phyloP scores from a whole-genome alignment of 306 rosid species.

The Luffa acutangula region DNA sequence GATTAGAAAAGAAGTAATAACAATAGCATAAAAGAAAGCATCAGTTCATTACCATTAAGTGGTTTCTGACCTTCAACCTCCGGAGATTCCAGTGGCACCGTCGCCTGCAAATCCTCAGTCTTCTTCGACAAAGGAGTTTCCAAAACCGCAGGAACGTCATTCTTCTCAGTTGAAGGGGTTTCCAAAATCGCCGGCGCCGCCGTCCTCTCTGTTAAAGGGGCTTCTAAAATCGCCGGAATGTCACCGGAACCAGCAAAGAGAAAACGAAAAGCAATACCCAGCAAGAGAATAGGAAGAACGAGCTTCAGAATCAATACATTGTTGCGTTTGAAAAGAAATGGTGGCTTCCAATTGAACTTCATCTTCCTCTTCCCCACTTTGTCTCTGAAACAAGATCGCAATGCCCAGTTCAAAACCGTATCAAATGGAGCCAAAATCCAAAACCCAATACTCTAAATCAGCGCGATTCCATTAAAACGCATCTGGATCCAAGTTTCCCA shows the following conservation, averaged over 20 bases:
- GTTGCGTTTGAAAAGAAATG: slow-evolving; percentile 32
- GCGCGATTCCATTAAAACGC: neutral
- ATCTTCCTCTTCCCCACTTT: slow-evolving; percentile 20
- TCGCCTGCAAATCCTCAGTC: neutral
- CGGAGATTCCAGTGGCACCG: neutral
- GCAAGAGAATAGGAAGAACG: slow-evolving; percentile 29
- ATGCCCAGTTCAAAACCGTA: neutral
- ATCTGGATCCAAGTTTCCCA: slow-evolving; percentile 2
- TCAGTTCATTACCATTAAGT: neutral
- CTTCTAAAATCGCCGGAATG: slow-evolving; percentile 31
- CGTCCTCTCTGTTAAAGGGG: slow-evolving; percentile 34
- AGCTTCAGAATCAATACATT: slow-evolving; percentile 33
- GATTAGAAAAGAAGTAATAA: neutral
- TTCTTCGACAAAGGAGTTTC: neutral
- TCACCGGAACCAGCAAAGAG: slow-evolving; percentile 34
- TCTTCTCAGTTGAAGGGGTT: neutral
- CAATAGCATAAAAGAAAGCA: neutral
- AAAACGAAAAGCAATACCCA: slow-evolving; percentile 56
- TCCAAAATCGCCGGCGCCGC: slow-evolving; percentile 5
- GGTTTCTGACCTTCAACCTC: neutral
- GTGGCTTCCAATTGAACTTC: slow-evolving; percentile 42
- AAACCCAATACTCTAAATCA: neutral
- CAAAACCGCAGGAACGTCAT: neutral
- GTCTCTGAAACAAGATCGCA: neutral
- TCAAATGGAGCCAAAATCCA: neutral